phyloP scores from a whole-genome alignment of 768 basidiomycete genomes.

The Boletus subcaerulescens region DNA sequence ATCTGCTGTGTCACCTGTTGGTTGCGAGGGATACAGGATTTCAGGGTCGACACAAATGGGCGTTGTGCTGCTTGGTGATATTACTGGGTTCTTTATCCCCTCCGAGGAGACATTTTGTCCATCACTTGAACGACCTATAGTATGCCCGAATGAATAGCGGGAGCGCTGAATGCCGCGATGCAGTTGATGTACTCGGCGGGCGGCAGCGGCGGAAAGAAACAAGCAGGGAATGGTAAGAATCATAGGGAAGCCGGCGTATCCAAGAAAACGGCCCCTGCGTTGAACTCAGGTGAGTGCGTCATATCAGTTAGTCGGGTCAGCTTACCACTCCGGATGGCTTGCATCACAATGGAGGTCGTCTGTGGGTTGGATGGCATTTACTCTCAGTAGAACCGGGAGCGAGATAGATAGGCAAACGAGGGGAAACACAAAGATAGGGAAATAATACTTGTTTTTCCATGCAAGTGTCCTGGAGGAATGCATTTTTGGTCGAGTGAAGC shows the following conservation, averaged over 20 bases:
- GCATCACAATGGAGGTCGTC: conserved; percentile 62
- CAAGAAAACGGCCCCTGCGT: conserved; percentile 59
- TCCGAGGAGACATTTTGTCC: not conserved
- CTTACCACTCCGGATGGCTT: conserved; percentile 56
- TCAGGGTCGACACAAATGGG: conserved; percentile 8
- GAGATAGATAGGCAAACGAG: conserved; percentile 42
- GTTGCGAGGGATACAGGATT: not conserved
- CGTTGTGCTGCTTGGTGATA: conserved; percentile 21
- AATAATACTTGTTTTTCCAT: conserved; percentile 47
- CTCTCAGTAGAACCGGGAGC: conserved; percentile 40
- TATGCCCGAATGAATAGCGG: not conserved
- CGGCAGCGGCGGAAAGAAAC: conserved; percentile 38
- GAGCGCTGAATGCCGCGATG: conserved; percentile 21
- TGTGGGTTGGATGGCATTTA: conserved; percentile 43
- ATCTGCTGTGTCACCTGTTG: not conserved
- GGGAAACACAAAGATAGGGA: conserved; percentile 49
- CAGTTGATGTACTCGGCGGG: conserved; percentile 14
- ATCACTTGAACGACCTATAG: not conserved
- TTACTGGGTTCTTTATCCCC: conserved; percentile 13
- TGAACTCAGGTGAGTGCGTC: not conserved
- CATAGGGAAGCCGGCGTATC: conserved; percentile 58
- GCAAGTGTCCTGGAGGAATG: conserved; percentile 37
- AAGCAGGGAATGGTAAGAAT: conserved; percentile 51
- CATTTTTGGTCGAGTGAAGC: not conserved
- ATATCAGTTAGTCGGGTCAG: not conserved